These are phyloP conservation scores for Rhodosporidiobolus odoratus DNA, from an alignment of 768 basidiomycete species.

Conservation along the genomic window DNA sequence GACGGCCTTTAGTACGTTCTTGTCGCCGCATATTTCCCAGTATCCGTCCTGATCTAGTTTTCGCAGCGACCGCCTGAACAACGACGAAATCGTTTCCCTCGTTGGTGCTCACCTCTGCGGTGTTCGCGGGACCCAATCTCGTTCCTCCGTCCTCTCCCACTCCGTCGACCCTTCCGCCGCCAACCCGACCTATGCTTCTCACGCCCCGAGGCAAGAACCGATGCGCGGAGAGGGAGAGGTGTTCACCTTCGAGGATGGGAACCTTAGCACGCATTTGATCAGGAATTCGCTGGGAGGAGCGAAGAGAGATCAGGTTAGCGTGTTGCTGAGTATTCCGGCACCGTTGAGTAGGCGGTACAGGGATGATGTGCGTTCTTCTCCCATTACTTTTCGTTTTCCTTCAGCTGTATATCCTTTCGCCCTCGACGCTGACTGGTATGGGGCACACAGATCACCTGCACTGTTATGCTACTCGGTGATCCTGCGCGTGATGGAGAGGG, in stretches of 20 bases:
- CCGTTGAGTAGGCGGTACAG: constrained; percentile 69
- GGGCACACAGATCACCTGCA: constrained; percentile 36
- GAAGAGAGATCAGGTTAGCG: constrained; percentile 58
- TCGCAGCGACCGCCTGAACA: constrained; percentile 55
- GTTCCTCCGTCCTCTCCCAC: constrained; percentile 40
- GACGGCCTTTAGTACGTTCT: constrained; percentile 60
- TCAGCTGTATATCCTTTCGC: not conserved
- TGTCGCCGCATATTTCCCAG: not conserved
- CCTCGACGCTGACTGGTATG: no score
- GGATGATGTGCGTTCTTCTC: constrained; percentile 69
- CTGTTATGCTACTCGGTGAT: constrained; percentile 32
- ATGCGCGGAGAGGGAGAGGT: constrained; percentile 40
- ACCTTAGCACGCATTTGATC: constrained; percentile 74
- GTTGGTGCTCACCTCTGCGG: constrained; percentile 76
- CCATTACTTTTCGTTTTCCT: not conserved
- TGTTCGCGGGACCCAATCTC: constrained; percentile 47
- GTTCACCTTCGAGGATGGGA: constrained; percentile 63
- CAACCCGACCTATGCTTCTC: constrained; percentile 56
- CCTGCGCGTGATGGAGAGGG: constrained; percentile 67
- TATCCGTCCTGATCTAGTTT: not conserved
- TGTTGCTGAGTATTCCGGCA: constrained; percentile 72
- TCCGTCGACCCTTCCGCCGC: constrained; percentile 47
- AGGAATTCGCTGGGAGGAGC: constrained; percentile 80
- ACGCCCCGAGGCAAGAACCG: constrained; percentile 47
- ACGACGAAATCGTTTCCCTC: constrained; percentile 78